These are phyloP conservation scores for Backusella mclennaniae DNA, from an alignment of 192 early-diverging fungal species.

Conservation along the genomic window DNA sequence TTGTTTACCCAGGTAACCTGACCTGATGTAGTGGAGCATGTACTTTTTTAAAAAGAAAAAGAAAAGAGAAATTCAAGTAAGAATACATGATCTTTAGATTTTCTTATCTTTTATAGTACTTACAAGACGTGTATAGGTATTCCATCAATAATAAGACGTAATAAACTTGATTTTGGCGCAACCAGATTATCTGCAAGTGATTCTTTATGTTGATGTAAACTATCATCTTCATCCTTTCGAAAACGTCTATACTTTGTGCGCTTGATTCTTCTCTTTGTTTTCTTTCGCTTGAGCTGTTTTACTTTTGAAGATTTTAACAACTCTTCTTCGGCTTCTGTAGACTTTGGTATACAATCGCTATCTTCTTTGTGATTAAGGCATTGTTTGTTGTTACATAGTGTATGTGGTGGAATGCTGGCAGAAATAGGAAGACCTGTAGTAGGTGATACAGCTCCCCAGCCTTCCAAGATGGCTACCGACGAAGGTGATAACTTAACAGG, in stretches of 20 bases:
- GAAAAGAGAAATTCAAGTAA: neutral
- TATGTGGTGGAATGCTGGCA: conserved; percentile 24
- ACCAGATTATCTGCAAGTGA: neutral
- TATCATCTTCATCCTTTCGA: neutral
- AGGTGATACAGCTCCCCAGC: conserved; percentile 21
- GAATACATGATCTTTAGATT: neutral
- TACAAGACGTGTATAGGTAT: conserved; percentile 58
- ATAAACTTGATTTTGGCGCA: conserved; percentile 42
- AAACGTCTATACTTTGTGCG: neutral
- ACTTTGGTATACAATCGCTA: neutral
- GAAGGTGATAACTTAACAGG: conserved; percentile 3
- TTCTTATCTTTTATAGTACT: conserved; percentile 16
- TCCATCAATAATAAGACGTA: conserved; percentile 52
- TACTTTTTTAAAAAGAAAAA: conserved; percentile 30
- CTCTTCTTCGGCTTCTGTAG: neutral
- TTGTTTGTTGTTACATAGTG: neutral
- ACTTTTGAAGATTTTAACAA: neutral
- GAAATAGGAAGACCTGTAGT: conserved; percentile 20
- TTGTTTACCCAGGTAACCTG: conserved; percentile 55
- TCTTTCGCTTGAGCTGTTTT: neutral
- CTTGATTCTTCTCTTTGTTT: neutral
- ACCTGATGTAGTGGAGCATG: conserved; percentile 43
- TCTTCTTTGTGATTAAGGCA: neutral
- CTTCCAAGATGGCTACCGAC: conserved; percentile 15
- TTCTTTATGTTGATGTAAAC: neutral